Evolutionary conservation across 192 early-diverging fungal genomes (phyloP).

Genomic region (Coemansia sp.): DNA sequence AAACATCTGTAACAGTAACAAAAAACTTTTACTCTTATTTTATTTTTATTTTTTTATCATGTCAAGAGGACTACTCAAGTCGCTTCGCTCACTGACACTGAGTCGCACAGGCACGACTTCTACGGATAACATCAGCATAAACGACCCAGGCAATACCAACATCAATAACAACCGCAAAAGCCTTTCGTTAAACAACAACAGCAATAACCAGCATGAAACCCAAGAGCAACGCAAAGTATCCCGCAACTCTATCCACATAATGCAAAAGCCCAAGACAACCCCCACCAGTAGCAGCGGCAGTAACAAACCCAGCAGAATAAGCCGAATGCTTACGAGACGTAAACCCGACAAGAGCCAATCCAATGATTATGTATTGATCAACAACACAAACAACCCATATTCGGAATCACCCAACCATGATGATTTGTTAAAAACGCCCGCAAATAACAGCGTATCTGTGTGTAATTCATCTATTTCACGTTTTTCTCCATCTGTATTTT

Average conservation of each 20-base stretch:
- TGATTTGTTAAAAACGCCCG: background rate
- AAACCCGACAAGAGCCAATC: background rate
- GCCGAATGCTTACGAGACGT: background rate
- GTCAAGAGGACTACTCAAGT: background rate
- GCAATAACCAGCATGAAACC: background rate
- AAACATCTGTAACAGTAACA: too few relatives aligned
- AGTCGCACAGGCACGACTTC: background rate
- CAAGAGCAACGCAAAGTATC: slow-evolving; percentile 2
- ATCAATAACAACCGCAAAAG: background rate
- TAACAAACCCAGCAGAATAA: background rate
- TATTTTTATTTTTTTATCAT: background rate
- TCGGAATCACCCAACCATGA: background rate
- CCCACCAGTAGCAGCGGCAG: background rate
- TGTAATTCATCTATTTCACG: background rate
- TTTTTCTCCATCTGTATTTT: background rate
- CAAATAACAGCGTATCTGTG: background rate
- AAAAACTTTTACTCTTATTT: too few relatives aligned
- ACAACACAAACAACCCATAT: background rate
- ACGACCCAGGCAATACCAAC: background rate
- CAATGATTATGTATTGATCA: background rate
- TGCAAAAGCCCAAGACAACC: slow-evolving; percentile 5
- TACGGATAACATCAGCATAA: background rate
- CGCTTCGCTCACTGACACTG: background rate
- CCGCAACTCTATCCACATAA: slow-evolving; percentile 37
- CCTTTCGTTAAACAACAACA: background rate